Percentiles rank a stretch among this genome's conserved stretches.
These are phyloP conservation scores for Eimeria necatrix DNA, from an alignment of 169 alveolate genomes.

Conservation along the genomic window DNA sequence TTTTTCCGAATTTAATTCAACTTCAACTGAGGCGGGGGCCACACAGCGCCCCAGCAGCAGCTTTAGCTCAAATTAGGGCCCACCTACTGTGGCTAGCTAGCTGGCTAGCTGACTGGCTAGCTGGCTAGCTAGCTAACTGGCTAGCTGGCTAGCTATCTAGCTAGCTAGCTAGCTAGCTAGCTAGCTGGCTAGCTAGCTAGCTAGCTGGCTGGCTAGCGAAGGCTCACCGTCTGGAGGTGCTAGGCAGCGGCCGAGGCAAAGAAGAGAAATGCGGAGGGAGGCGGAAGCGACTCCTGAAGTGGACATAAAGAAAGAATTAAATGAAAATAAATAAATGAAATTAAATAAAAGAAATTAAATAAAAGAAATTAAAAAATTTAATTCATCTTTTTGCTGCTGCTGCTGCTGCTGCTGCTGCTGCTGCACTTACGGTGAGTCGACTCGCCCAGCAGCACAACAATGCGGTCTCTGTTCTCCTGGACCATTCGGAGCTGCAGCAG, in stretches of 20 bases:
- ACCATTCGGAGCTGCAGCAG: not conserved
- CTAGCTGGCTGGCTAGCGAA: not conserved
- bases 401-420: not conserved
- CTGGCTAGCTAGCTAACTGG: too few relatives aligned
- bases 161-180: too few relatives aligned
- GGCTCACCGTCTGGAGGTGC: not conserved
- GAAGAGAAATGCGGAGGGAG: not conserved
- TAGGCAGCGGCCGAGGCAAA: slow-evolving; percentile 2
- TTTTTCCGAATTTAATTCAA: too few relatives aligned
- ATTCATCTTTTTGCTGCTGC: not conserved
- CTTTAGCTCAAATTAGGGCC: too few relatives aligned
- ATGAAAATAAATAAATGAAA: not conserved
- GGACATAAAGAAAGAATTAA: not conserved
- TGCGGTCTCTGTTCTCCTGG: not conserved
- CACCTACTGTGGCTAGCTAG: too few relatives aligned
- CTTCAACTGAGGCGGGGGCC: too few relatives aligned
- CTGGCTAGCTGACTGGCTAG: too few relatives aligned
- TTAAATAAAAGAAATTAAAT: too few relatives aligned
- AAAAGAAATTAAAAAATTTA: too few relatives aligned
- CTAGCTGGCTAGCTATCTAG: too few relatives aligned
- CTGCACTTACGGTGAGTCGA: not conserved
- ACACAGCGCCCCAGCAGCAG: too few relatives aligned
- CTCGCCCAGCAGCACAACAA: not conserved
- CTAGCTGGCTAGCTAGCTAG: too few relatives aligned
- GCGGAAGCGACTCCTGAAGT: not conserved